Base-by-base conservation (phyloP, 2,329 filamentous ascomycete genomes). In the Claviceps cyperi region DNA sequence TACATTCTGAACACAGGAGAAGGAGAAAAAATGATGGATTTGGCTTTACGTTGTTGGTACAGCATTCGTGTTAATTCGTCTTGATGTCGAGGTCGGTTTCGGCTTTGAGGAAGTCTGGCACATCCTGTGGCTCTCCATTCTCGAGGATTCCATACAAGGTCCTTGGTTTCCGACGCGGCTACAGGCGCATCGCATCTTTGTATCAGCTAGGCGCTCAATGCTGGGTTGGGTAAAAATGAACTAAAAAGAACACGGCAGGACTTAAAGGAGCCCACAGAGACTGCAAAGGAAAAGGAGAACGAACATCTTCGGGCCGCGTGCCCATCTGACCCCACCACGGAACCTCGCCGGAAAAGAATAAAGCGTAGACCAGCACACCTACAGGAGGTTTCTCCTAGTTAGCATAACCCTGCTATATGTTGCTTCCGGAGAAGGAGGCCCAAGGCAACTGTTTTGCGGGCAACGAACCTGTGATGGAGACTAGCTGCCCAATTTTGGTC, bases 401-500 rank as follows among this genome's bases (percentile, higher is more conserved):
- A 40, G 17, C 40, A 15, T 9, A 21, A 2, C 6, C 22, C 9
- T 13, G 15, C 9, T 13, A 9, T 17, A 14, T 22, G 8, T 19
- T 15, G 39, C 22, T 24, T 7, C 15, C 13, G 24, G 11, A 11
- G 24, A 14, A 5, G 7, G 24, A 32, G 24, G 24, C 15, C 32
- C 15, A 13, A 19, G 35, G 74, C 51, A 59, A 81, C 78, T 75
- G 48, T 74, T 69, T 44, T 81, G 72, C 38, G 5, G 7, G 14
- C 39, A 19, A 67, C 76, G 52, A 59, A 81, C 79, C 75, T 48
- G 74, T 69, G 44, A 81, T 73, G 39, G 70, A 76, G 22, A 67
- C 66, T 11, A 81, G 76, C 65, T 88, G 84, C 47, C 74, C 74
- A 54, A 88, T 68, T 64, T 79, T 80, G 50, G 83, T 70, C 53